Evolutionary conservation across 2,329 filamentous ascomycete genomes (phyloP).

Genomic region (Colletotrichum sidae): DNA sequence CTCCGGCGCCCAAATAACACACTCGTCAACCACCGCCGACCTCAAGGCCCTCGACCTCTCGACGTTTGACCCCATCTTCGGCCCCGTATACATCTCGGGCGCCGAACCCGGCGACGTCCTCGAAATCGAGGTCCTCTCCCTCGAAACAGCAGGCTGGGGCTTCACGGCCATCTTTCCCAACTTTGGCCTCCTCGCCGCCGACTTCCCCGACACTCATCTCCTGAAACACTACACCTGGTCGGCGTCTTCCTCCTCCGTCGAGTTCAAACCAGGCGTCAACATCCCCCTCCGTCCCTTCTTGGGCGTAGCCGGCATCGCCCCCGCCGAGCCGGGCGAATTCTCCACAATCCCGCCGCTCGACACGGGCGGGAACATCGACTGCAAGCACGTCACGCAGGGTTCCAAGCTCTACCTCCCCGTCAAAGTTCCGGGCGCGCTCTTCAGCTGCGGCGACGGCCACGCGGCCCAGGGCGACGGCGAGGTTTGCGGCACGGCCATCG

Average conservation of each 20-base stretch:
- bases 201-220: constrained; percentile 52
- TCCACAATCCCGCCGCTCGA: constrained; percentile 62
- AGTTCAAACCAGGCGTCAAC: constrained; percentile 60
- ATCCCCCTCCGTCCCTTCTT: constrained; percentile 64
- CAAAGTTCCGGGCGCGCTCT: constrained; percentile 60
- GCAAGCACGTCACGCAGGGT: constrained; percentile 59
- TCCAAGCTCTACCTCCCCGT: constrained; percentile 62
- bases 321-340: constrained; percentile 55
- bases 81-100: constrained; percentile 60
- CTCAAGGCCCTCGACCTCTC: constrained; percentile 54
- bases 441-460: constrained; percentile 66
- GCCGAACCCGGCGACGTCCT: constrained; percentile 64
- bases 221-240: constrained; percentile 61
- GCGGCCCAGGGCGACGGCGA: constrained; percentile 66
- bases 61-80: constrained; percentile 60
- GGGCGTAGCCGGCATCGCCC: constrained; percentile 64
- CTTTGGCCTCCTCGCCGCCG: constrained; percentile 62
- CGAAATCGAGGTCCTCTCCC: constrained; percentile 60
- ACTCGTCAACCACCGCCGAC: constrained; percentile 52
- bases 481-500: constrained; percentile 67
- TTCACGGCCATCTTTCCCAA: constrained; percentile 64
- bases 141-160: constrained; percentile 59
- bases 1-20: constrained; percentile 61
- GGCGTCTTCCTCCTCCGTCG: constrained; percentile 44
- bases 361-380: constrained; percentile 67